A percentile compares a stretch with the other conserved stretches of the same genome.
These are phyloP conservation scores for Emergomyces pasteurianus DNA, from an alignment of 2,329 filamentous ascomycete genomes.

Conservation along the genomic window DNA sequence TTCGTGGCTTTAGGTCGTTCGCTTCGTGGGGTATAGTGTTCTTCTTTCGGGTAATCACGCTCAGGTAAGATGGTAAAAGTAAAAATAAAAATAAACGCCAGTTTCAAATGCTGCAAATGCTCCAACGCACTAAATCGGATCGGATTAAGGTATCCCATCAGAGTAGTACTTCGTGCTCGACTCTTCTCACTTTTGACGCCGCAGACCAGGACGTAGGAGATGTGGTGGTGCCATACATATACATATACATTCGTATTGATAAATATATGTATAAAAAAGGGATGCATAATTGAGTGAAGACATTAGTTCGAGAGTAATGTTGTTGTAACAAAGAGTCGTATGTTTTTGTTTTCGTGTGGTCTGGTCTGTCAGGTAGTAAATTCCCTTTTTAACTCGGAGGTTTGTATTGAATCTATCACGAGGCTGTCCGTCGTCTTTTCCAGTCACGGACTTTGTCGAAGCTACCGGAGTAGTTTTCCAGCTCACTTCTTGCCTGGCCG, in stretches of 20 bases:
- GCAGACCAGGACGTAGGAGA: neutral
- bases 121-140: neutral
- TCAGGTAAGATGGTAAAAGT: neutral
- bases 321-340: neutral
- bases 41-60: neutral
- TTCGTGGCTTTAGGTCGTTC: neutral
- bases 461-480: slow-evolving; percentile 74
- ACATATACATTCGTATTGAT: neutral
- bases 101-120: slow-evolving; percentile 1
- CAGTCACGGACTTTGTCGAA: slow-evolving; percentile 66
- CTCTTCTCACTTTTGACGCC: neutral
- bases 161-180: neutral
- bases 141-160: neutral
- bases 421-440: slow-evolving; percentile 28
- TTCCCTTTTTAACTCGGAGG: neutral
- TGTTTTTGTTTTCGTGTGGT: neutral
- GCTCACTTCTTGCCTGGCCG: slow-evolving; percentile 63
- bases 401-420: slow-evolving; percentile 6
- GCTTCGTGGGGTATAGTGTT: neutral
- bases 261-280: neutral
- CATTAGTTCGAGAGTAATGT: neutral
- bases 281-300: neutral
- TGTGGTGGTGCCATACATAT: neutral
- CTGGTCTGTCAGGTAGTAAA: neutral
- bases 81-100: slow-evolving; percentile 1